A percentile compares a stretch with the other conserved stretches of the same genome.
Conservation (phyloP, 2,329 filamentous ascomycete genomes). For the Ceratocystiopsis minuta region DNA sequence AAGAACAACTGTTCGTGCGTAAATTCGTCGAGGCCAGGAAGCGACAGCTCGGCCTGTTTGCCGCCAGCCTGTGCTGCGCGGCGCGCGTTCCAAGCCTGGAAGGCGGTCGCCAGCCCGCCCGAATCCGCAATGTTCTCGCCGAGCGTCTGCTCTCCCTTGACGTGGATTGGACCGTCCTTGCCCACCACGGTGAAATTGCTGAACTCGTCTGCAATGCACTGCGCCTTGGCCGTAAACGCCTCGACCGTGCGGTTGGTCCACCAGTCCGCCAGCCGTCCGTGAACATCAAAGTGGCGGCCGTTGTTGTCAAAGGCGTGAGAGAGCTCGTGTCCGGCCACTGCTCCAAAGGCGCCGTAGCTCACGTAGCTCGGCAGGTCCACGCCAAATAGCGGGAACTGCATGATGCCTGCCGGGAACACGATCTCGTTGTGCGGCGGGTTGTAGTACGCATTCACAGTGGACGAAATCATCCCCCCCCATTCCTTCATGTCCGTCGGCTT, state of each 20-base stretch:
- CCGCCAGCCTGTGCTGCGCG: slow-evolving; percentile 15
- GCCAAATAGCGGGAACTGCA: slow-evolving; percentile 51
- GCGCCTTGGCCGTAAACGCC: slow-evolving; percentile 37
- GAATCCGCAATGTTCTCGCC: slow-evolving; percentile 58
- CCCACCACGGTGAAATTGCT: slow-evolving; percentile 38
- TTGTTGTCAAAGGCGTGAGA: slow-evolving; percentile 53
- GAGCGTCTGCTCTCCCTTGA: slow-evolving; percentile 45
- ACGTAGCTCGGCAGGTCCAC: slow-evolving; percentile 44
- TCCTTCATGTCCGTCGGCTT: slow-evolving; percentile 41
- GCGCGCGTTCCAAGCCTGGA: slow-evolving; percentile 45
- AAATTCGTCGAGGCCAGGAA: slow-evolving; percentile 44
- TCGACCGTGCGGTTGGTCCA: slow-evolving; percentile 42
- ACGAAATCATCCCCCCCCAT: slow-evolving; percentile 38
- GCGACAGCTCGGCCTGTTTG: slow-evolving; percentile 11
- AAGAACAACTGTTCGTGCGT: slow-evolving; percentile 55
- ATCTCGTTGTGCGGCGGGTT: slow-evolving; percentile 48
- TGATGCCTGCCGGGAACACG: slow-evolving; percentile 50
- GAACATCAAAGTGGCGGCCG: slow-evolving; percentile 45
- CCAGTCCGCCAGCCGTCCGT: slow-evolving; percentile 48
- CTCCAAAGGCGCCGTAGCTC: slow-evolving; percentile 50
- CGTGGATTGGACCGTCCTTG: slow-evolving; percentile 36
- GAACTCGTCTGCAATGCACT: slow-evolving; percentile 55
- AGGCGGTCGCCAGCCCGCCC: slow-evolving; percentile 45
- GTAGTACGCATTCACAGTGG: slow-evolving; percentile 50
- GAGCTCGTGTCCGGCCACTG: slow-evolving; percentile 50